A percentile compares a stretch with the other conserved stretches of the same genome.
Evolutionary conservation across 225 moss, liverwort and hornwort genomes (phyloP).

Genomic region (Asterella californica): DNA sequence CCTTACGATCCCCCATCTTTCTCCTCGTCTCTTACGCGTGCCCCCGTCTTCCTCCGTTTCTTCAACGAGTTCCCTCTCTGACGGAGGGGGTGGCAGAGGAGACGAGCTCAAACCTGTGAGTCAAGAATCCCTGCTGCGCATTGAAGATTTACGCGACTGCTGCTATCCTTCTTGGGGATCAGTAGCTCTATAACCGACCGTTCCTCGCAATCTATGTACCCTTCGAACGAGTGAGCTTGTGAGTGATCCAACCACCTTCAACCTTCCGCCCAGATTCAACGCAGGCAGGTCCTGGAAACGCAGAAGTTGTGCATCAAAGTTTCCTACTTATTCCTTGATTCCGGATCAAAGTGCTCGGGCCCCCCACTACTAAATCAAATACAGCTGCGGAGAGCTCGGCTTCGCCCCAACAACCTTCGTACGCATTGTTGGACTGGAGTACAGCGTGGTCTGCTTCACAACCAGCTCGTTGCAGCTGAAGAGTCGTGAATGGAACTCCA

Average conservation of each 20-base stretch:
- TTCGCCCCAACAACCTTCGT: background rate
- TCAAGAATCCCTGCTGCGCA: conserved; percentile 1
- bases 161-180: background rate
- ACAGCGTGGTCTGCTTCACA: background rate
- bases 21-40: background rate
- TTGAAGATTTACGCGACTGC: background rate
- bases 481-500: background rate
- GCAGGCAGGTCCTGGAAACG: background rate
- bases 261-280: conserved; percentile 7
- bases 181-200: background rate
- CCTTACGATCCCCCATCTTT: background rate
- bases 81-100: background rate
- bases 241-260: conserved; percentile 9
- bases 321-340: background rate
- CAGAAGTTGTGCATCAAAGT: background rate
- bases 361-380: background rate
- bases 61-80: background rate
- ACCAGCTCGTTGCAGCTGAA: background rate
- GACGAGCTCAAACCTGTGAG: background rate
- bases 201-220: background rate
- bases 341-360: background rate
- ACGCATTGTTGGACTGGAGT: background rate
- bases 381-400: background rate
- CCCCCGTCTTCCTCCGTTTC: background rate
- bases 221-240: background rate